phyloP scores from a whole-genome alignment of 2,329 filamentous ascomycete genomes.

The Triangularia setosa region DNA sequence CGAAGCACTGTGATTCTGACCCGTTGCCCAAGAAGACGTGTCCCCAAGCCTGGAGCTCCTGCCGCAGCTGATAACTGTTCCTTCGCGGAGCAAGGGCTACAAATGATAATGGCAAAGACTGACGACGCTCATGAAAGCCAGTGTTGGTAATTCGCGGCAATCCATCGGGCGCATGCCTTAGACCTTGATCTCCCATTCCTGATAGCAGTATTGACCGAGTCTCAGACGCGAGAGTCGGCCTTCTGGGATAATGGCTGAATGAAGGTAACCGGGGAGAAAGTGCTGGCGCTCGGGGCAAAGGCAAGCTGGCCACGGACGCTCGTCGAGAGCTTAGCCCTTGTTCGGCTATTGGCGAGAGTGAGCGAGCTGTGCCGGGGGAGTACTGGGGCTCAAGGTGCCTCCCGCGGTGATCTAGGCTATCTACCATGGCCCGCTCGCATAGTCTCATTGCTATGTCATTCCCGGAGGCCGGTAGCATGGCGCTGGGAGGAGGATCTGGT shows the following conservation, averaged over 20 bases:
- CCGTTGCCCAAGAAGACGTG: conserved; percentile 39
- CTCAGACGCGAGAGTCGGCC: conserved; percentile 30
- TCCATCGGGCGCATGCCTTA: conserved; percentile 3
- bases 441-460: conserved; percentile 35
- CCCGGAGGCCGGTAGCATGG: conserved; percentile 31
- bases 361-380: conserved; percentile 12
- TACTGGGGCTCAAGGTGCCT: conserved; percentile 21
- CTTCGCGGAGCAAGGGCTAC: conserved; percentile 16
- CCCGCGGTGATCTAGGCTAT: conserved; percentile 31
- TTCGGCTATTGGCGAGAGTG: conserved; percentile 31
- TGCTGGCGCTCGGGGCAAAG: conserved; percentile 16
- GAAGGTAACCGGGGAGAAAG: conserved; percentile 18
- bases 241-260: conserved; percentile 20
- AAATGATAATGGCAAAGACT: conserved; percentile 22
- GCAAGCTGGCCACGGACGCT: conserved; percentile 11
- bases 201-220: conserved; percentile 33
- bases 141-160: conserved; percentile 15
- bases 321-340: conserved; percentile 24
- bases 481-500: conserved; percentile 34
- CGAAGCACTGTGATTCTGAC: conserved; percentile 42
- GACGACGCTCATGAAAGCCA: conserved; percentile 24
- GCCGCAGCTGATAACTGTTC: conserved; percentile 28
- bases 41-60: conserved; percentile 40
- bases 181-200: conserved; percentile 8
- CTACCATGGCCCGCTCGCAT: conserved; percentile 35